These are phyloP conservation scores for Backusella psychrophila DNA, from an alignment of 192 early-diverging fungal genomes.

Conservation along the genomic window DNA sequence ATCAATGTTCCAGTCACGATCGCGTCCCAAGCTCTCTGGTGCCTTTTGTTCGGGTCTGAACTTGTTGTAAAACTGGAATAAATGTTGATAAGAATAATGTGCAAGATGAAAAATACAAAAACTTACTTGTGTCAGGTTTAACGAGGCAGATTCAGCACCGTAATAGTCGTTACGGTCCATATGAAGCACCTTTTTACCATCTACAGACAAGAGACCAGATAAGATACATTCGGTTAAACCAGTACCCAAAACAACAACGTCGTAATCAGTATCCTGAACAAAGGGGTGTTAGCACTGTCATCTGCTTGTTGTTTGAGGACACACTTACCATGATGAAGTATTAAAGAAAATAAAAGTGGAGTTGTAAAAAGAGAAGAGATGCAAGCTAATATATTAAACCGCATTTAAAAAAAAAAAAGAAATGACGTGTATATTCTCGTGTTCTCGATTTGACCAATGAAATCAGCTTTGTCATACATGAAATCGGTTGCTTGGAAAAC, in stretches of 20 bases:
- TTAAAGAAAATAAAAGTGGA: neutral
- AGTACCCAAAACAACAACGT: slow-evolving; percentile 86
- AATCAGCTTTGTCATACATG: neutral
- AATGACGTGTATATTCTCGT: neutral
- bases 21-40: slow-evolving; percentile 54
- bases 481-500: neutral
- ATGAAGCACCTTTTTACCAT: slow-evolving; percentile 91
- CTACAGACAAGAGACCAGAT: slow-evolving; percentile 81
- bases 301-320: neutral
- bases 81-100: too few relatives aligned
- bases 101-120: neutral
- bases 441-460: neutral
- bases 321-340: neutral
- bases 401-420: neutral
- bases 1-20: slow-evolving; percentile 96
- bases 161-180: slow-evolving; percentile 98
- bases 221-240: slow-evolving; percentile 90
- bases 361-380: neutral
- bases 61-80: slow-evolving; percentile 54
- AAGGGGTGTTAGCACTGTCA: neutral
- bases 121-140: slow-evolving; percentile 92
- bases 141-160: slow-evolving; percentile 91
- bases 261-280: slow-evolving; percentile 76
- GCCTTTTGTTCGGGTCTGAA: slow-evolving; percentile 58
- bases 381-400: neutral